Evolutionary conservation across 805 yeast genomes (phyloP).

Genomic region (Cyberlindnera euphorbiiphila): DNA sequence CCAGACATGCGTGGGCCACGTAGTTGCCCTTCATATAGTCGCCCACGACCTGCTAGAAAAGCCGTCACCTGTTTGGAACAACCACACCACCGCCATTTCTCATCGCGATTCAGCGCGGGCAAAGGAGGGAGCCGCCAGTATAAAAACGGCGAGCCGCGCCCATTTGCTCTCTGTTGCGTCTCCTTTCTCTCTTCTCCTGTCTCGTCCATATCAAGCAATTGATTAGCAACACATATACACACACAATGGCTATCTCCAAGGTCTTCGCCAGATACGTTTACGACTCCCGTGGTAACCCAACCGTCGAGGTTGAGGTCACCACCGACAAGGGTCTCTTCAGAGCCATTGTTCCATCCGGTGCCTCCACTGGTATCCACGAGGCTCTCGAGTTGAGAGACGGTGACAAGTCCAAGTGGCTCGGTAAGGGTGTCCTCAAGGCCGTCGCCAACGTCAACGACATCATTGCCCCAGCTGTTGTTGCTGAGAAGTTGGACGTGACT

Average conservation of each 20-base stretch:
- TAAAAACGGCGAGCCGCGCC: slow-evolving; percentile 12
- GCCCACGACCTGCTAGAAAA: too few relatives aligned
- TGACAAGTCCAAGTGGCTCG: slow-evolving; percentile 96
- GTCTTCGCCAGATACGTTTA: slow-evolving; percentile 94
- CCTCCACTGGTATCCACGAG: slow-evolving; percentile 98
- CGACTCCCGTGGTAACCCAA: slow-evolving; percentile 99
- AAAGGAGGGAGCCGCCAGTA: slow-evolving; percentile 10
- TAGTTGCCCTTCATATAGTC: too few relatives aligned
- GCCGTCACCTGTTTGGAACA: neutral
- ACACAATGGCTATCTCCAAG: slow-evolving; percentile 77
- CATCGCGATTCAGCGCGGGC: slow-evolving; percentile 1
- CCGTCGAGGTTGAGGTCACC: slow-evolving; percentile 96
- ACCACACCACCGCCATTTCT: neutral
- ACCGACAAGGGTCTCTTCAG: slow-evolving; percentile 93
- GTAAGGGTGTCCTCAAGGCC: slow-evolving; percentile 98
- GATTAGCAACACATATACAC: slow-evolving; percentile 2
- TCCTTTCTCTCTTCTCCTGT: too few relatives aligned
- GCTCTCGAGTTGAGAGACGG: slow-evolving; percentile 98
- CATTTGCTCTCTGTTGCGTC: neutral
- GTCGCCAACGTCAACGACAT: slow-evolving; percentile 91
- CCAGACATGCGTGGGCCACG: too few relatives aligned
- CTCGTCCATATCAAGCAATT: slow-evolving; percentile 2
- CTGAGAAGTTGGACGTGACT: slow-evolving; percentile 76
- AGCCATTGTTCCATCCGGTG: slow-evolving; percentile 99
- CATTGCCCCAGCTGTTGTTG: slow-evolving; percentile 91